A percentile compares a stretch with the other conserved stretches of the same genome.
Evolutionary conservation across 129 eudicot genomes (phyloP).

Genomic region (Artemisia annua): DNA sequence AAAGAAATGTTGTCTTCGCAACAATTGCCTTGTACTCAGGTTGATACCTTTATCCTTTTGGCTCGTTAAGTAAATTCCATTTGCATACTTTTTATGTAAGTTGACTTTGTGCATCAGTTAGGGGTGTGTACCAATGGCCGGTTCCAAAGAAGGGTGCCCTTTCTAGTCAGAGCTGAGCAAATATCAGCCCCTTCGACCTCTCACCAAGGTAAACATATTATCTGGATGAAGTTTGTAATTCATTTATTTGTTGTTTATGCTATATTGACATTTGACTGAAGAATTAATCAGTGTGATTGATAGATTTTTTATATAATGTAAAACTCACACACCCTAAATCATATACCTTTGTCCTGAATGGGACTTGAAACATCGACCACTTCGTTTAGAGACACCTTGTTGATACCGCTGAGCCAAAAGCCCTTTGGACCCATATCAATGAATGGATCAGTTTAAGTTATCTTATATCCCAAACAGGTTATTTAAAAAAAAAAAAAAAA

Average conservation of each 20-base stretch:
- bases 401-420: no score
- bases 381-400: no score
- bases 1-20: slow-evolving; percentile 54
- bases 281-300: no score
- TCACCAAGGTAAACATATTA: slow-evolving; percentile 39
- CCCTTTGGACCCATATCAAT: no score
- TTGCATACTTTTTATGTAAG: slow-evolving; percentile 14
- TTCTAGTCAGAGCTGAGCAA: slow-evolving; percentile 61
- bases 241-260: slow-evolving; percentile 6
- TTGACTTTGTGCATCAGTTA: slow-evolving; percentile 47
- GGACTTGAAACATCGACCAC: no score
- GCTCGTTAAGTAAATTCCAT: slow-evolving; percentile 12
- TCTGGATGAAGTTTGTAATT: slow-evolving; percentile 14
- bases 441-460: no score
- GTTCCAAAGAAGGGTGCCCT: slow-evolving; percentile 36
- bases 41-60: slow-evolving; percentile 24
- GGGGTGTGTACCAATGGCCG: slow-evolving; percentile 52
- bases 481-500: no score
- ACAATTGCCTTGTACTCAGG: slow-evolving; percentile 62
- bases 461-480: no score
- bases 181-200: slow-evolving; percentile 48
- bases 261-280: not conserved
- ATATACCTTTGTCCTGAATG: no score
- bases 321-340: not conserved
- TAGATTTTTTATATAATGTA: not conserved